Evolutionary conservation across 257 asterid genomes (phyloP).

Genomic region (Orobanche coerulescens): DNA sequence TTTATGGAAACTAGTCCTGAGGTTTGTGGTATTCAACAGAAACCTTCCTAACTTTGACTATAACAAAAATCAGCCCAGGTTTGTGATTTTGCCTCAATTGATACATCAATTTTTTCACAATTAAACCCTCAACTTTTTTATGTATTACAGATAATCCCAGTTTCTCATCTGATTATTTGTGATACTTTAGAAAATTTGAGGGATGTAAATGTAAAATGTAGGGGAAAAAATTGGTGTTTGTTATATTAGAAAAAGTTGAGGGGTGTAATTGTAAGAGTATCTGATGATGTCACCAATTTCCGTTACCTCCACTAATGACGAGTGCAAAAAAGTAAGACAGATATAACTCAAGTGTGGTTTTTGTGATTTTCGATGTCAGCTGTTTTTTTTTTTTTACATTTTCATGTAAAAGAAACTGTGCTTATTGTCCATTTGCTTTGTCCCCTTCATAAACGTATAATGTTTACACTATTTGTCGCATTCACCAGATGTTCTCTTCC

Average conservation of each 20-base stretch:
- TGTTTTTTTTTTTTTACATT: background rate
- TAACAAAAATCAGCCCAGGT: background rate
- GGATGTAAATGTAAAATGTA: background rate
- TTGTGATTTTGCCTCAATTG: background rate
- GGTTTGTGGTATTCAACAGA: background rate
- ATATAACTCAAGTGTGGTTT: background rate
- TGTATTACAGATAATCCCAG: background rate
- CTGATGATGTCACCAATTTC: background rate
- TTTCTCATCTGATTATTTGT: background rate
- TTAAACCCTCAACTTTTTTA: background rate
- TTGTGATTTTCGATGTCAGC: background rate
- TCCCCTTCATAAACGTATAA: background rate
- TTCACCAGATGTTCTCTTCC: constrained; percentile 61
- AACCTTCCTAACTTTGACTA: background rate
- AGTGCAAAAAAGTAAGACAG: background rate
- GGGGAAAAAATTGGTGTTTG: background rate
- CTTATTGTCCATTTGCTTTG: background rate
- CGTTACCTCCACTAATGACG: too few relatives aligned
- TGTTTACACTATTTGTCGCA: constrained; percentile 15
- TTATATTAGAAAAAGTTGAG: background rate
- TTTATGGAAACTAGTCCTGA: background rate
- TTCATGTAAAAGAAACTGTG: background rate
- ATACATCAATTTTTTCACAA: background rate
- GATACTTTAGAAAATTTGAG: background rate
- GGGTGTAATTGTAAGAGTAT: background rate